These are phyloP conservation scores for Cantharellus cinnabarinus DNA, from an alignment of 768 basidiomycete genomes.

Conservation along the genomic window DNA sequence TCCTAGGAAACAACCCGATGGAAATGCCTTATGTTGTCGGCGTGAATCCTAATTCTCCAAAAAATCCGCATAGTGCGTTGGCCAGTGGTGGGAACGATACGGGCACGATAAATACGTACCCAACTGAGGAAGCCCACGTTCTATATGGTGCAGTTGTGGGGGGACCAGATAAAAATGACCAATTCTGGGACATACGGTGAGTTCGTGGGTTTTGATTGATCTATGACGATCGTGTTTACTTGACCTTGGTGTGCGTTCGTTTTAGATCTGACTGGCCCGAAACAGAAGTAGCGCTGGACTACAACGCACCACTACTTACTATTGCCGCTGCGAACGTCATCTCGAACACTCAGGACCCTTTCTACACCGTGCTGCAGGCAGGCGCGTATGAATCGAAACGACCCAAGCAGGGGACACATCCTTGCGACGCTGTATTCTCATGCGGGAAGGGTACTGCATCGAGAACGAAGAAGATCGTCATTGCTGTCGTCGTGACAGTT, in stretches of 20 bases:
- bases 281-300: conserved; percentile 79
- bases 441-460: conserved; percentile 23
- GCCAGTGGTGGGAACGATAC: conserved; percentile 68
- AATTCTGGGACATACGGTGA: conserved; percentile 65
- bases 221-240: conserved; percentile 44
- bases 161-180: conserved; percentile 57
- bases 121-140: conserved; percentile 48
- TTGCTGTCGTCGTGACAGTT: conserved; percentile 43
- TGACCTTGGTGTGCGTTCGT: conserved; percentile 25
- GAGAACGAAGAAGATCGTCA: conserved; percentile 40
- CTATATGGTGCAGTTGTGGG: conserved; percentile 80
- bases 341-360: conserved; percentile 32
- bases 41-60: conserved; percentile 71
- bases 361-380: conserved; percentile 41
- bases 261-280: conserved; percentile 50
- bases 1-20: conserved; percentile 80
- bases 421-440: conserved; percentile 35
- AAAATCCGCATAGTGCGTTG: conserved; percentile 82
- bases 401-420: conserved; percentile 34
- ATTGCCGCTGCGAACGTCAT: conserved; percentile 17
- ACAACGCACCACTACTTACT: conserved; percentile 77
- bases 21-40: conserved; percentile 76
- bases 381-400: conserved; percentile 42
- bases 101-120: conserved; percentile 45
- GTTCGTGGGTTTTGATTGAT: conserved; percentile 71